Evolutionary conservation across 1,284 basidiomycete species (phyloP).

Genomic region (Ganoderma meredithae): DNA sequence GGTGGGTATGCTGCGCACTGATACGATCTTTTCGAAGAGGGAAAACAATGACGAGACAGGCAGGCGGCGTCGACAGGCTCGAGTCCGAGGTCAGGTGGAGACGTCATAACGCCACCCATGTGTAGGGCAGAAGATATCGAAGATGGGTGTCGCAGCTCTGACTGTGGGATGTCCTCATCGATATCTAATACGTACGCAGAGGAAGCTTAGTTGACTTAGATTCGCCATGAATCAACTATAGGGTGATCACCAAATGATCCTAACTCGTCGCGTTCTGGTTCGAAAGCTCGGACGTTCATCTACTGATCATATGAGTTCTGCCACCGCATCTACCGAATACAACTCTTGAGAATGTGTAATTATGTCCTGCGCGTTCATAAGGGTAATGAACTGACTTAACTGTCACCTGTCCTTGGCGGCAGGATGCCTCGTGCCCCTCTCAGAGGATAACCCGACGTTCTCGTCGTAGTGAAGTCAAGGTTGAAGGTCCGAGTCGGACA

Average conservation of each 20-base stretch:
- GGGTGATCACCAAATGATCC: not conserved
- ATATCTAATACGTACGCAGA: not conserved
- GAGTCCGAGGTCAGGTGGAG: not conserved
- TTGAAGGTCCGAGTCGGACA: not conserved
- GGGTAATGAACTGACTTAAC: not conserved
- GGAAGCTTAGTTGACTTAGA: too few relatives aligned
- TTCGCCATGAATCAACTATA: not conserved
- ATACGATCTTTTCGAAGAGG: not conserved
- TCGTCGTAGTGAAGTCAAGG: not conserved
- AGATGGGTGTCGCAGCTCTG: not conserved
- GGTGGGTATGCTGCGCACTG: not conserved
- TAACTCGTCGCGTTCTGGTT: not conserved
- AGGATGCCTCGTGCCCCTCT: not conserved
- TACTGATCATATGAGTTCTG: not conserved
- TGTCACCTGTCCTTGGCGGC: not conserved
- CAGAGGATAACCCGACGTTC: not conserved
- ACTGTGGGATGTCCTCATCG: not conserved
- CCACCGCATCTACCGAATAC: not conserved
- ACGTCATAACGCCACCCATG: not conserved
- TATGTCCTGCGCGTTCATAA: not conserved
- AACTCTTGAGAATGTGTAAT: not conserved
- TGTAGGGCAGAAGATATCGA: not conserved
- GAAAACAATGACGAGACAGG: not conserved
- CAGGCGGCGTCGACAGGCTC: not conserved
- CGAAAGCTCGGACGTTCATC: not conserved